phyloP scores from a whole-genome alignment of 306 rosid genomes.

The Vicia sativa region DNA sequence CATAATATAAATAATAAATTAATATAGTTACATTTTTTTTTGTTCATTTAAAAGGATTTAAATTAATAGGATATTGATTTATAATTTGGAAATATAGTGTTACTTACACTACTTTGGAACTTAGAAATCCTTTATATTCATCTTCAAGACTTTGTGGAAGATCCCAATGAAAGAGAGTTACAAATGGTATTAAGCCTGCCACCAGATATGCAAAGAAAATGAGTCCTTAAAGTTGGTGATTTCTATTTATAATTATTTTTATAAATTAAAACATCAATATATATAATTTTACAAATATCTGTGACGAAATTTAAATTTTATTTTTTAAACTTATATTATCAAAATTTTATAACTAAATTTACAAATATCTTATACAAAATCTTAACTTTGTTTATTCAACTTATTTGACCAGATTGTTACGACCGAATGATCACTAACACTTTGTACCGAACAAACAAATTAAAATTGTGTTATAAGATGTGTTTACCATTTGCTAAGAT shows the following conservation, averaged over 20 bases:
- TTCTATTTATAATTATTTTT: too few species aligned
- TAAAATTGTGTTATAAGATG: background rate
- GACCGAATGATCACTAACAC: too few species aligned
- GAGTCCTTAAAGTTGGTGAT: background rate
- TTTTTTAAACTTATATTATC: too few species aligned
- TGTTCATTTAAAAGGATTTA: background rate
- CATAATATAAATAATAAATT: background rate
- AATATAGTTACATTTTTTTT: background rate
- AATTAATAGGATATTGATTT: background rate
- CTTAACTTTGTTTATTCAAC: too few species aligned
- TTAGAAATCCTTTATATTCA: slow-evolving; percentile 50
- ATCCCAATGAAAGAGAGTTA: slow-evolving; percentile 61
- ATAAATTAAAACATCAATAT: too few species aligned
- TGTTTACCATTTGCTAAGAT: slow-evolving; percentile 47
- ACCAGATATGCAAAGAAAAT: background rate
- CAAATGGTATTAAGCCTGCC: slow-evolving; percentile 47
- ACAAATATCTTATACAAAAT: too few species aligned
- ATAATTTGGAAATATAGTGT: background rate
- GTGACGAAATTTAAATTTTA: too few species aligned
- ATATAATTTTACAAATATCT: too few species aligned
- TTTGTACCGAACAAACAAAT: too few species aligned
- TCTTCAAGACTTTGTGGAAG: slow-evolving; percentile 60
- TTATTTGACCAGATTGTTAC: too few species aligned
- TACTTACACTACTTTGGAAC: slow-evolving; percentile 36
- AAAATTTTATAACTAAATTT: too few species aligned